These are phyloP conservation scores for Ceratobasidium sp. DNA, from an alignment of 1,284 basidiomycete species.

Conservation along the genomic window DNA sequence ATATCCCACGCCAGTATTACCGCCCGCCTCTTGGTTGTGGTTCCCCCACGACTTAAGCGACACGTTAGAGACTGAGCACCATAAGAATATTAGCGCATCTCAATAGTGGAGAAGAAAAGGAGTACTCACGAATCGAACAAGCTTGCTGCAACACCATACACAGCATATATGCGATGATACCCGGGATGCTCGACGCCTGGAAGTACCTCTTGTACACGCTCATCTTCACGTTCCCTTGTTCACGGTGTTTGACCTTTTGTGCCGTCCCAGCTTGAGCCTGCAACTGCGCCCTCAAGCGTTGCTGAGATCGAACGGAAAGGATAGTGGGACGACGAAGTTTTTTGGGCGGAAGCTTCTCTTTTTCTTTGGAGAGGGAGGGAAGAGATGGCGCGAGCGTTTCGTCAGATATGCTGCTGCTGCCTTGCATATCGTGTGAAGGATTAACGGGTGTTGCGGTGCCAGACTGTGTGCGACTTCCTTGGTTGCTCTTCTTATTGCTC, in stretches of 20 bases:
- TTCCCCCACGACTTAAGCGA: constrained; percentile 85
- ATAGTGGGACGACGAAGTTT: constrained; percentile 37
- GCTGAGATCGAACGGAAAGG: constrained; percentile 46
- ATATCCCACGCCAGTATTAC: constrained; percentile 70
- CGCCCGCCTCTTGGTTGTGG: constrained; percentile 73
- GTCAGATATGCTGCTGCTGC: constrained; percentile 32
- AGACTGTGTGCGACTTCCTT: constrained; percentile 35
- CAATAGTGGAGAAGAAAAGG: constrained; percentile 4
- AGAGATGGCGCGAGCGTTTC: background rate
- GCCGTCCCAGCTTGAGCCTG: constrained; percentile 12
- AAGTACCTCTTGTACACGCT: constrained; percentile 85
- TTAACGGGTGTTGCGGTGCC: constrained; percentile 54
- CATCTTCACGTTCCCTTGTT: constrained; percentile 85
- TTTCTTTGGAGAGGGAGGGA: background rate
- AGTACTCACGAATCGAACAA: constrained; percentile 55
- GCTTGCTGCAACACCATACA: constrained; percentile 65
- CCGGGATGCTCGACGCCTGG: constrained; percentile 79
- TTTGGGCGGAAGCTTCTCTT: background rate
- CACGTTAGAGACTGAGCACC: constrained; percentile 64
- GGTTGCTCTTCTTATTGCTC: constrained; percentile 34
- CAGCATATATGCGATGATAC: constrained; percentile 77
- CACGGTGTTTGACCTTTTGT: constrained; percentile 73
- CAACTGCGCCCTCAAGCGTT: constrained; percentile 10
- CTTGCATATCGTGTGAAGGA: constrained; percentile 1
- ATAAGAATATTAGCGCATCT: background rate